phyloP scores from a whole-genome alignment of 305 asterid species.

The Fraxinus sp. region DNA sequence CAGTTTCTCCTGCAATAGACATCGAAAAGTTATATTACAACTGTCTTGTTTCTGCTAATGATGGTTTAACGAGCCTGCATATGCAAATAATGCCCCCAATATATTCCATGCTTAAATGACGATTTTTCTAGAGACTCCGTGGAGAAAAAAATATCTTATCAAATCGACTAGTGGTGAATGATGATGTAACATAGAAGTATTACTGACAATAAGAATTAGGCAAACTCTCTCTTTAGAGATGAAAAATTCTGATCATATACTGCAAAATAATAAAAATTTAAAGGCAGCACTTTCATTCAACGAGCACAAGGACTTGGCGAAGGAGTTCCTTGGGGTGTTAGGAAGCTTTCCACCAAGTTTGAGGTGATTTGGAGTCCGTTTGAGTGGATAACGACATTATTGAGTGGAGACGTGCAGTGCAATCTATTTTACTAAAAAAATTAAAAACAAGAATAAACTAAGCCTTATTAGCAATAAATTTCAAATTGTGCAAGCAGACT shows the following conservation, averaged over 20 bases:
- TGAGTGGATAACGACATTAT: neutral
- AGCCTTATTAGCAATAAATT: neutral
- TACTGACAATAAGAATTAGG: neutral
- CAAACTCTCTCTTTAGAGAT: neutral
- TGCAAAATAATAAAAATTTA: neutral
- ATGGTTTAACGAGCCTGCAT: neutral
- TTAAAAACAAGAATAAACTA: neutral
- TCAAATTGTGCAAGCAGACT: neutral
- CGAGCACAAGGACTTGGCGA: neutral
- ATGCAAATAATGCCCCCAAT: neutral
- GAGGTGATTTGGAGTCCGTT: neutral
- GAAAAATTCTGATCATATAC: neutral
- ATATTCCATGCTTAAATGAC: neutral
- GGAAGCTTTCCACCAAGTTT: neutral
- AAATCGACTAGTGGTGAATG: neutral
- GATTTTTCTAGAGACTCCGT: neutral
- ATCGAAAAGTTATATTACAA: neutral
- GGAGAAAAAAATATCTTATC: neutral
- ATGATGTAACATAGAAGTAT: neutral
- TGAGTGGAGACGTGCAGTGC: neutral
- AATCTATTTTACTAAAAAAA: neutral
- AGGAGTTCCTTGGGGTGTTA: neutral
- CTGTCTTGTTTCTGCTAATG: neutral
- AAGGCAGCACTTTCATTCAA: neutral
- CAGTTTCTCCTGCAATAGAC: constrained; percentile 46